These are phyloP conservation scores for Apiospora kogelbergensis DNA, from an alignment of 2,329 filamentous ascomycete species.

Conservation along the genomic window DNA sequence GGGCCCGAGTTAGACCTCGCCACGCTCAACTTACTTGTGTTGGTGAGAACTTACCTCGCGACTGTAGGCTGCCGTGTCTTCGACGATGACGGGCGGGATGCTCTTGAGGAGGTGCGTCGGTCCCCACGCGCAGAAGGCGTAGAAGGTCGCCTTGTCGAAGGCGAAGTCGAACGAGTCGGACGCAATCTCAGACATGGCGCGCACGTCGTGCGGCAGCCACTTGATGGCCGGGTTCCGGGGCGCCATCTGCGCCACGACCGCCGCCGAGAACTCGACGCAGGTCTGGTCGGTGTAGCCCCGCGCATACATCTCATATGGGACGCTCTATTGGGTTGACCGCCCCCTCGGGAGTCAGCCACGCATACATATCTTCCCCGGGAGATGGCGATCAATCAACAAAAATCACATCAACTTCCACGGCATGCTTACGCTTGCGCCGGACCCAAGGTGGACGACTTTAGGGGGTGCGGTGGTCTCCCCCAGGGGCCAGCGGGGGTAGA, in stretches of 20 bases:
- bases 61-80: slow-evolving; percentile 9
- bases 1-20: too few species aligned
- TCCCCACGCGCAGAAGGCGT: not conserved
- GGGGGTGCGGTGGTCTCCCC: not conserved
- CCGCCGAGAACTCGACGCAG: slow-evolving; percentile 7
- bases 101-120: slow-evolving; percentile 5
- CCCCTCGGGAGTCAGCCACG: too few species aligned
- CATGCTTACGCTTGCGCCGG: slow-evolving; percentile 1
- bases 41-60: not conserved
- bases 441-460: not conserved
- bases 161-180: slow-evolving; percentile 5
- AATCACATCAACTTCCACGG: not conserved
- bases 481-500: not conserved
- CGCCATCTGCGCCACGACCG: slow-evolving; percentile 6
- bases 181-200: not conserved
- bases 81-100: not conserved
- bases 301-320: slow-evolving; percentile 4
- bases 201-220: slow-evolving; percentile 7
- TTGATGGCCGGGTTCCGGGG: not conserved
- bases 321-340: too few species aligned
- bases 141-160: slow-evolving; percentile 7
- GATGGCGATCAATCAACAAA: not conserved
- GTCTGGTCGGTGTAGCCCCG: slow-evolving; percentile 10
- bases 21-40: too few species aligned
- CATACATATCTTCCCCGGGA: too few species aligned